phyloP scores from a whole-genome alignment of 208 protist species.

The Entamoeba invadens region DNA sequence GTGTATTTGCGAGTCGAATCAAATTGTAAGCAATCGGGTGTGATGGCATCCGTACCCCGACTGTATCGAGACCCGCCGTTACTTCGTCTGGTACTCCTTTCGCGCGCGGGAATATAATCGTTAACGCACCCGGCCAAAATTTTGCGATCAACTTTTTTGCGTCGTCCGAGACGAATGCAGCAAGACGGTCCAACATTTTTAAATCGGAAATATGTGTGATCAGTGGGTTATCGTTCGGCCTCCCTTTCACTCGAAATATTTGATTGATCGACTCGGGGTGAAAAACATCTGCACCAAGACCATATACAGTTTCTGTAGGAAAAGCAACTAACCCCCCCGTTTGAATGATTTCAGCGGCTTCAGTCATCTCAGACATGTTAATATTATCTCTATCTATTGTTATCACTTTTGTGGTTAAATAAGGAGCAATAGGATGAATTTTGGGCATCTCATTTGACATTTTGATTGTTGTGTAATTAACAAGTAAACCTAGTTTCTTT shows the following conservation, averaged over 20 bases:
- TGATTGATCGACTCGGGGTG: slow-evolving; percentile 52
- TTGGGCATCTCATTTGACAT: background rate
- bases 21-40: slow-evolving; percentile 17
- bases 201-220: slow-evolving; percentile 70
- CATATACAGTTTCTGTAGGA: slow-evolving; percentile 95
- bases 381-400: background rate
- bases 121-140: slow-evolving; percentile 30
- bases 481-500: too few relatives aligned
- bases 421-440: background rate
- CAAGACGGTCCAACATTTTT: background rate
- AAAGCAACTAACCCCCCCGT: slow-evolving; percentile 63
- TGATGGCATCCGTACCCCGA: slow-evolving; percentile 28
- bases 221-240: slow-evolving; percentile 73
- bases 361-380: background rate
- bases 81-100: background rate
- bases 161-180: background rate
- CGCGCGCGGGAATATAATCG: slow-evolving; percentile 12
- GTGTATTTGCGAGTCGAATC: slow-evolving; percentile 1
- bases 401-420: background rate
- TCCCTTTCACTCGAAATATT: slow-evolving; percentile 80
- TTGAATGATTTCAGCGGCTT: background rate
- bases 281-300: slow-evolving; percentile 74
- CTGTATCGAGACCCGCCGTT: slow-evolving; percentile 24
- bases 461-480: too few relatives aligned
- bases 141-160: background rate